Conservation (phyloP, 768 basidiomycete genomes). For the Naganishia friedmannii region DNA sequence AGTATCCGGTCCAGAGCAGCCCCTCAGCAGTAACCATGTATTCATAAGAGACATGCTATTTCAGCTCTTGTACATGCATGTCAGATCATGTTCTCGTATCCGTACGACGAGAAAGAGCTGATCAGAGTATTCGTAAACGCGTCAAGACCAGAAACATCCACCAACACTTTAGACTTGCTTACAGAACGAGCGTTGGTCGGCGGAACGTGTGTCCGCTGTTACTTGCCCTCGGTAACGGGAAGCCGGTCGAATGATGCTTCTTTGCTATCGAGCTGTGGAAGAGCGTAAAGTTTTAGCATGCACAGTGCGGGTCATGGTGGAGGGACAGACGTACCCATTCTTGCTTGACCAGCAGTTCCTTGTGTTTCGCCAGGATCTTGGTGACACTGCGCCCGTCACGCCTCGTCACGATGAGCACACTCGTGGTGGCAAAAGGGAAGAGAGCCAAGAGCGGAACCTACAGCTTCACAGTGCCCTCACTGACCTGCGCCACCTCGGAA, state of each 20-base stretch:
- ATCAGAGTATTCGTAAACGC: too few relatives aligned
- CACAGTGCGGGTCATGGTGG: too few relatives aligned
- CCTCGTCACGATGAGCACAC: background rate
- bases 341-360: conserved; percentile 15
- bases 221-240: background rate
- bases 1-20: too few relatives aligned
- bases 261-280: conserved; percentile 5
- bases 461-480: conserved; percentile 90
- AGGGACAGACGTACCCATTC: conserved; percentile 11
- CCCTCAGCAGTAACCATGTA: too few relatives aligned
- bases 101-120: too few relatives aligned
- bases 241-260: conserved; percentile 21
- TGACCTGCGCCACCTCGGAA: conserved; percentile 83
- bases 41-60: too few relatives aligned
- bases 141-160: background rate
- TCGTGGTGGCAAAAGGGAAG: background rate
- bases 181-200: background rate
- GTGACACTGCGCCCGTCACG: background rate
- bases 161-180: background rate
- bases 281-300: background rate
- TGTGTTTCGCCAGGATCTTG: conserved; percentile 23
- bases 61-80: too few relatives aligned
- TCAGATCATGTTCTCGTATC: too few relatives aligned
- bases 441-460: conserved; percentile 29
- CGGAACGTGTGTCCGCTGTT: too few relatives aligned